Percentiles rank a stretch among this genome's conserved stretches.
phyloP scores from a whole-genome alignment of 352 stramenopile species.

The Pythium sukuiense region DNA sequence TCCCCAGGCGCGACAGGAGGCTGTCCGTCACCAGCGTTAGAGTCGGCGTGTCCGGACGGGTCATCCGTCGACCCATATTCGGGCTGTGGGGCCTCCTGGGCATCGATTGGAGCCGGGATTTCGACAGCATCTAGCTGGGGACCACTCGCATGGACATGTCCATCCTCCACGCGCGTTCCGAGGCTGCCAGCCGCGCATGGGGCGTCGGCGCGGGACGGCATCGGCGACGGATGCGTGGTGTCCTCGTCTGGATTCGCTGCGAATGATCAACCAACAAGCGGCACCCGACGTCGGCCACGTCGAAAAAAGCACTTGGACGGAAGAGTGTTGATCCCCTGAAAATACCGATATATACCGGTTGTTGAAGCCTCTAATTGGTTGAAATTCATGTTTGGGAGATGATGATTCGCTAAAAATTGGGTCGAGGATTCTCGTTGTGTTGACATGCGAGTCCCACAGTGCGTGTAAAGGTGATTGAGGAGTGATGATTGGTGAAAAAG shows the following conservation, averaged over 20 bases:
- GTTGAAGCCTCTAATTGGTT: not conserved
- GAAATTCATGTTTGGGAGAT: not conserved
- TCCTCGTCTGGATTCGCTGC: not conserved
- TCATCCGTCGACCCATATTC: not conserved
- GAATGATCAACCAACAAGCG: conserved; percentile 2
- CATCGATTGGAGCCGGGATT: not conserved
- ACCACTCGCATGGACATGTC: not conserved
- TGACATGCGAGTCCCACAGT: not conserved
- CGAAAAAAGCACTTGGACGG: conserved; percentile 4
- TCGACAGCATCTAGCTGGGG: not conserved
- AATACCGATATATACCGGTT: not conserved
- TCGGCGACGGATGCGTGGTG: not conserved
- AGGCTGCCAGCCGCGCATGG: not conserved
- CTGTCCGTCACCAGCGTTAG: not conserved
- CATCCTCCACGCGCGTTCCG: not conserved
- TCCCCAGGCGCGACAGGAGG: not conserved
- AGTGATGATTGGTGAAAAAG: not conserved
- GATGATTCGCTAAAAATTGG: not conserved
- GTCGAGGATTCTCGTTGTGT: not conserved
- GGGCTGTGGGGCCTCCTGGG: not conserved
- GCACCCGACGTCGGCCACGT: conserved; percentile 2
- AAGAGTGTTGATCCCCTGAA: not conserved
- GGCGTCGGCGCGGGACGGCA: not conserved
- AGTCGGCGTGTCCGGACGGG: not conserved
- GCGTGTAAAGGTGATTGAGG: not conserved